Evolutionary conservation across 192 early-diverging fungal species (phyloP).

Genomic region (Coemansia sp.): DNA sequence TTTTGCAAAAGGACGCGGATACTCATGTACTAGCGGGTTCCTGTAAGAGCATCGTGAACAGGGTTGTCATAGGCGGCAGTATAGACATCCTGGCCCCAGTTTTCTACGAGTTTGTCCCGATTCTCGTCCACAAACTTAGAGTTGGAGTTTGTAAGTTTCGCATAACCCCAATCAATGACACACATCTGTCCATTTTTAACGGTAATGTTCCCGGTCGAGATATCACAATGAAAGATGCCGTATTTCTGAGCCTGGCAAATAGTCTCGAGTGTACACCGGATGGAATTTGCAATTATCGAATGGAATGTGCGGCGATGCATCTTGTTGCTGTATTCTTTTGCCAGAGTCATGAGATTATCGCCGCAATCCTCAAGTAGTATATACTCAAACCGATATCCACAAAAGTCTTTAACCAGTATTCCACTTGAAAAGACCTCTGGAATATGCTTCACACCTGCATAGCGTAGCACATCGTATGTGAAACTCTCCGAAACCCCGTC

Average conservation of each 20-base stretch:
- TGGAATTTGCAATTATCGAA: not conserved
- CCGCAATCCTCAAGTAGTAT: slow-evolving; percentile 1
- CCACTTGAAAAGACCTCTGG: not conserved
- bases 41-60: not conserved
- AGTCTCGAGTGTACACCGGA: not conserved
- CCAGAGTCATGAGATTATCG: not conserved
- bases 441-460: not conserved
- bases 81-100: not conserved
- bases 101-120: not conserved
- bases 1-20: slow-evolving; percentile 6
- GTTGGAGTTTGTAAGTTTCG: not conserved
- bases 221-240: slow-evolving; percentile 14
- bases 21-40: not conserved
- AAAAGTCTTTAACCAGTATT: not conserved
- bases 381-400: not conserved
- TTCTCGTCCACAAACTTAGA: not conserved
- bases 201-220: slow-evolving; percentile 8
- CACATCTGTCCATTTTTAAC: not conserved
- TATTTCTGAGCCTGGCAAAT: not conserved
- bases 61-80: not conserved
- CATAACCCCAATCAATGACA: slow-evolving; percentile 16
- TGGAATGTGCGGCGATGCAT: not conserved
- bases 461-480: not conserved
- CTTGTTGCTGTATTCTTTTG: not conserved
- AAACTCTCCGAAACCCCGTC: not conserved